Percentiles rank a stretch among this genome's conserved stretches.
Conservation (phyloP, 2,329 filamentous ascomycete genomes). For the Aspergillus intermedius region DNA sequence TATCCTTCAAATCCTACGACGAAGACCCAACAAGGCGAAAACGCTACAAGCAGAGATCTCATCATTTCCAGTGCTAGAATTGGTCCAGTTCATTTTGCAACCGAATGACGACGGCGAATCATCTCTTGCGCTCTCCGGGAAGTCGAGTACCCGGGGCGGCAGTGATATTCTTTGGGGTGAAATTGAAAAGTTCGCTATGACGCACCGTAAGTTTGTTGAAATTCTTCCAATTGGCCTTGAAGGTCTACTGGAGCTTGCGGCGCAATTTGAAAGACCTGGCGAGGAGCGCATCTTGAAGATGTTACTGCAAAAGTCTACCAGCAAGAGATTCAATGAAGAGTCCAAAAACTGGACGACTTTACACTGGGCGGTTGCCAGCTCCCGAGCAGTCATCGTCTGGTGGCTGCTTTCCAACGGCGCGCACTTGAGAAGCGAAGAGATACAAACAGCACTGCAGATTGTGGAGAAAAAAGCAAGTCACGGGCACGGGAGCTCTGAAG, state of each 20-base stretch:
- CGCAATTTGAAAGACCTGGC: slow-evolving; percentile 4
- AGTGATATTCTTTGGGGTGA: background rate
- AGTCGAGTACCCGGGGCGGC: background rate
- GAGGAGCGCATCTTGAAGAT: slow-evolving; percentile 1
- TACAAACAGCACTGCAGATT: background rate
- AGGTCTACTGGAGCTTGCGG: slow-evolving; percentile 1
- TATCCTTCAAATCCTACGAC: background rate
- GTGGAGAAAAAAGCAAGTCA: background rate
- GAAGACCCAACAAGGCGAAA: background rate
- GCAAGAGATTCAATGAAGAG: background rate
- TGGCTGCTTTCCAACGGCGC: slow-evolving; percentile 5
- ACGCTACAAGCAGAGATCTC: background rate
- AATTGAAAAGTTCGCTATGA: background rate
- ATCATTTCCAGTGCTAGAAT: background rate
- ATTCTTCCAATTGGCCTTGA: background rate
- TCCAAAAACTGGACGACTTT: slow-evolving; percentile 1
- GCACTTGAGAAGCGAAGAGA: background rate
- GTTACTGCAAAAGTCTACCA: background rate
- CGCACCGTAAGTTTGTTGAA: background rate
- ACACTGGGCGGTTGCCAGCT: slow-evolving; percentile 5
- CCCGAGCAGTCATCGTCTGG: slow-evolving; percentile 3
- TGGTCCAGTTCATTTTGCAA: background rate
- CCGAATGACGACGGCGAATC: slow-evolving; percentile 2
- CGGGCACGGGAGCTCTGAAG: background rate
- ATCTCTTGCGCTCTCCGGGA: background rate